Percentiles rank a stretch among this genome's conserved stretches.
Conservation (phyloP, 106 monocot genomes). For the Amphibolis antarctica region DNA sequence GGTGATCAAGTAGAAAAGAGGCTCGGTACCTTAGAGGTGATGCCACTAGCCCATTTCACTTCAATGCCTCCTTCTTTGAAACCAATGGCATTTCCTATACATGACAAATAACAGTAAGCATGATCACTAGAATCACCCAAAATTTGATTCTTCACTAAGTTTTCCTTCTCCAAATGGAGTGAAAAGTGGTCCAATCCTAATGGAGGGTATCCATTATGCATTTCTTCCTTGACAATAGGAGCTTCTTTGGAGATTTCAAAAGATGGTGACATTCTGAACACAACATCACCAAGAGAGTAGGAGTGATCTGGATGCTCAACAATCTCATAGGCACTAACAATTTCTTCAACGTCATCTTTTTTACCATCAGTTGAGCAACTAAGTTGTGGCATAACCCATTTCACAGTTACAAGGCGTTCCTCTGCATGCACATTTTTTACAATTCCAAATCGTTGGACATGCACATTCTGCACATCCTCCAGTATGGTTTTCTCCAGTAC, state of each 20-base stretch:
- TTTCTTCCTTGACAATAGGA: constrained; percentile 5
- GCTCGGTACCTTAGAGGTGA: constrained; percentile 53
- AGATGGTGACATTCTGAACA: constrained; percentile 28
- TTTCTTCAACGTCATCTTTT: constrained; percentile 31
- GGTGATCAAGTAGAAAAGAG: background rate
- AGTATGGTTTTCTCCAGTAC: constrained; percentile 53
- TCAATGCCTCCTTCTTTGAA: constrained; percentile 47
- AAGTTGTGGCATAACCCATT: constrained; percentile 32
- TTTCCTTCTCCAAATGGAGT: background rate
- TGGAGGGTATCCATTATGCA: background rate
- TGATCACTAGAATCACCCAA: constrained; percentile 5
- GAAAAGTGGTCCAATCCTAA: background rate
- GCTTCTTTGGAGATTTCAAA: constrained; percentile 18
- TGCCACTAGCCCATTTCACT: constrained; percentile 87
- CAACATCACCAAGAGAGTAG: constrained; percentile 60
- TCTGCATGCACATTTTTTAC: constrained; percentile 62
- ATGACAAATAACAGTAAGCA: constrained; percentile 34
- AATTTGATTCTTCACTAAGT: background rate
- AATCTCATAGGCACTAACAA: constrained; percentile 82
- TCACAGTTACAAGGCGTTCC: constrained; percentile 64
- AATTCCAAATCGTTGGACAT: constrained; percentile 33
- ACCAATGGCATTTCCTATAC: constrained; percentile 66
- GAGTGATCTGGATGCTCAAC: constrained; percentile 77
- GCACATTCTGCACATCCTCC: constrained; percentile 22
- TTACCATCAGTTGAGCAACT: background rate